Evolutionary conservation across 169 alveolate genomes (phyloP).

Genomic region (Plasmodium fragile): DNA sequence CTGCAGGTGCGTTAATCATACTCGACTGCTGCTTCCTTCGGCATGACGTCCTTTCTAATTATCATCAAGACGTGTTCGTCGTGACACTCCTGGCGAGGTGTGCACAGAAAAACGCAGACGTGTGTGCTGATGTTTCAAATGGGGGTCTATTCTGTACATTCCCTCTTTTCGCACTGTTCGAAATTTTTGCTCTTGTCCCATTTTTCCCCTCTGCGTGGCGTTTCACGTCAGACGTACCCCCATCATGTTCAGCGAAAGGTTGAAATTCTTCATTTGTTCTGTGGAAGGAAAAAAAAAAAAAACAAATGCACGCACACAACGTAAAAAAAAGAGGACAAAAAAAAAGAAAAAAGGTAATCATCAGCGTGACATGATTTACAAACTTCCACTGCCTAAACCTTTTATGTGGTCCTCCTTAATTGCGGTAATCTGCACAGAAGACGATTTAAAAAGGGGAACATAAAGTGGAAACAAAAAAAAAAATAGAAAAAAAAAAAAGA

Average conservation of each 20-base stretch:
- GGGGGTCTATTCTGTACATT: neutral
- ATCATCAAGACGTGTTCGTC: slow-evolving; percentile 23
- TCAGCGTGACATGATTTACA: neutral
- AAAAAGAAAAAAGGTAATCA: neutral
- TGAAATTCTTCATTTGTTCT: slow-evolving; percentile 51
- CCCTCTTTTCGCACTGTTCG: neutral
- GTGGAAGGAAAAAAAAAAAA: neutral
- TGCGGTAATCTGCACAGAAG: slow-evolving; percentile 40
- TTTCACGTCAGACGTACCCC: slow-evolving; percentile 33
- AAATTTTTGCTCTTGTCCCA: neutral
- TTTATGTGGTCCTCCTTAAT: slow-evolving; percentile 42
- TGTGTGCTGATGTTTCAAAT: neutral
- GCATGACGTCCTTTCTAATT: slow-evolving; percentile 21
- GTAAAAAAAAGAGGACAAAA: neutral
- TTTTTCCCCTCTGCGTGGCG: neutral
- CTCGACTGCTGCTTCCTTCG: slow-evolving; percentile 70
- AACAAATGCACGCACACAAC: neutral
- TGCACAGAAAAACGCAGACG: neutral
- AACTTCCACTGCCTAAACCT: neutral
- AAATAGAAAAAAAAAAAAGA: neutral
- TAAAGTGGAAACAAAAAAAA: neutral
- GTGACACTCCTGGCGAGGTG: slow-evolving; percentile 43
- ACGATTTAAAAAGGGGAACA: neutral
- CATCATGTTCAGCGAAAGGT: slow-evolving; percentile 16
- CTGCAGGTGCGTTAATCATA: slow-evolving; percentile 6